Conservation (phyloP, 2,329 filamentous ascomycete genomes). For the Rhinocladiella similis region DNA sequence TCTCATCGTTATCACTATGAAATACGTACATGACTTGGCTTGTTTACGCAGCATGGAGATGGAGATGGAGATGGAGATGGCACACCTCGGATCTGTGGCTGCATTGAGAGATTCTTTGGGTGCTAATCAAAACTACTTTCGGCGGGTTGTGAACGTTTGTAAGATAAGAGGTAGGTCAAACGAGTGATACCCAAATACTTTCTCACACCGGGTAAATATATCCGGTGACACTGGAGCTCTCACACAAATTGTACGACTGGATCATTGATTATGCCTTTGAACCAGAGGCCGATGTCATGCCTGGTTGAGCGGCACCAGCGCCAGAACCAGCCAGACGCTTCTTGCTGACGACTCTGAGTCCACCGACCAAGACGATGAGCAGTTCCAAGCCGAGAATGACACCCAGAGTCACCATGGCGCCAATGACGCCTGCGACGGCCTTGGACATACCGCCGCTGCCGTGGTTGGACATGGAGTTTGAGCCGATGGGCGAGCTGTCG, state of each 20-base stretch:
- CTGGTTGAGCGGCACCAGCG: background rate
- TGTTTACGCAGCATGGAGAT: too few relatives aligned
- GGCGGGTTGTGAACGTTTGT: too few relatives aligned
- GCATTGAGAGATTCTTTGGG: too few relatives aligned
- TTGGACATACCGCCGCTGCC: constrained; percentile 57
- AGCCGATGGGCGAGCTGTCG: constrained; percentile 30
- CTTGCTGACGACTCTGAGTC: constrained; percentile 61
- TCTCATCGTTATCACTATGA: too few relatives aligned
- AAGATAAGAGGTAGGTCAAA: too few relatives aligned
- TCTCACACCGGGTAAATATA: too few relatives aligned
- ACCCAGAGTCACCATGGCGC: constrained; percentile 66
- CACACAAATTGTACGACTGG: background rate
- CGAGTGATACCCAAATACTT: too few relatives aligned
- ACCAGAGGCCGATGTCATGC: background rate
- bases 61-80: too few relatives aligned
- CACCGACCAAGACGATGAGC: constrained; percentile 55
- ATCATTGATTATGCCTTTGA: constrained; percentile 2
- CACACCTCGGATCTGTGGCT: too few relatives aligned
- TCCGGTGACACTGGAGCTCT: background rate
- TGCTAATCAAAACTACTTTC: too few relatives aligned
- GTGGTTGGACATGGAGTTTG: constrained; percentile 31
- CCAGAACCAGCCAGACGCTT: constrained; percentile 37
- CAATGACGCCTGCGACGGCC: constrained; percentile 78
- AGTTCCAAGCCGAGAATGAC: constrained; percentile 61
- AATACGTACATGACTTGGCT: too few relatives aligned